Percentiles rank a stretch among this genome's conserved stretches.
Evolutionary conservation across 352 stramenopile species (phyloP).

Genomic region (Paralagenidium karlingii): DNA sequence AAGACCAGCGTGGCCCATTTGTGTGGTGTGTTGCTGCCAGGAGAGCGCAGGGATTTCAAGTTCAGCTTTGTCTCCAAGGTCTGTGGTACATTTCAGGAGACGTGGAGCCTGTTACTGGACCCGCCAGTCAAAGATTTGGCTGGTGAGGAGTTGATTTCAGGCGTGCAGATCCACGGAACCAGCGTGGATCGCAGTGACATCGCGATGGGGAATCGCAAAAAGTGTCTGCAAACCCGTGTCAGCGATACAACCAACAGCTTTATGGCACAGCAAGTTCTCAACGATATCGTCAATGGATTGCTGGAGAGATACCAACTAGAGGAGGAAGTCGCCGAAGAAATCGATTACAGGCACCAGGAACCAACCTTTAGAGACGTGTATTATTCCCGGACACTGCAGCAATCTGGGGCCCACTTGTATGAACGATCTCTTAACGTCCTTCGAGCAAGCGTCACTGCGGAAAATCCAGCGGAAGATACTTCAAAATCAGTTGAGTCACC

Average conservation of each 20-base stretch:
- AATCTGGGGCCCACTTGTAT: too few species aligned
- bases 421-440: too few species aligned
- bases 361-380: too few species aligned
- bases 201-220: slow-evolving; percentile 11
- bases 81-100: slow-evolving; percentile 46
- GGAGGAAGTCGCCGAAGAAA: too few species aligned
- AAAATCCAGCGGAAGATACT: not conserved
- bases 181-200: slow-evolving; percentile 53
- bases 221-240: slow-evolving; percentile 3
- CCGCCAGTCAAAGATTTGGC: slow-evolving; percentile 10
- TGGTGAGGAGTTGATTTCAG: slow-evolving; percentile 5
- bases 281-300: not conserved
- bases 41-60: slow-evolving; percentile 27
- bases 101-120: slow-evolving; percentile 54
- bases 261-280: slow-evolving; percentile 17
- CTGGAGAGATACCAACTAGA: not conserved
- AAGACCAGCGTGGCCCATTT: slow-evolving; percentile 27
- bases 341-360: too few species aligned
- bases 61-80: slow-evolving; percentile 43
- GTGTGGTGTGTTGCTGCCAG: slow-evolving; percentile 34
- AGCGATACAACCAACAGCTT: slow-evolving; percentile 17
- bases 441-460: not conserved
- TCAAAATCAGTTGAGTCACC: not conserved
- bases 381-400: too few species aligned
- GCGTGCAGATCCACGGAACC: slow-evolving; percentile 33